These are phyloP conservation scores for Pseudogymnoascus sp. DNA, from an alignment of 2,329 filamentous ascomycete species.

Conservation along the genomic window DNA sequence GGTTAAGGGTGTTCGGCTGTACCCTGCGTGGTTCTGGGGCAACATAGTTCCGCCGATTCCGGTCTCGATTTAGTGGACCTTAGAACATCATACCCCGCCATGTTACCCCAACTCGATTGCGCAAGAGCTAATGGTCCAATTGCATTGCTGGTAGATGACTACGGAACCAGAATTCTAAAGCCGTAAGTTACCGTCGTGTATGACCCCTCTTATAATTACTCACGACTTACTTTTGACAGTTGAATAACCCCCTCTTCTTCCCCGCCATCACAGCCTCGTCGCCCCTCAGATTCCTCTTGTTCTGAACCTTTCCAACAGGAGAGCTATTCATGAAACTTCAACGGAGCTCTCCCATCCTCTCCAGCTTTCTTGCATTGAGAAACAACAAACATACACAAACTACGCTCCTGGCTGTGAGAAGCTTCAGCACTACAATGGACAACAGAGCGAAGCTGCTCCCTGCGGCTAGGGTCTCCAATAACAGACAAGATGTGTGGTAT, in stretches of 20 bases:
- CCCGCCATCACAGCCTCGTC: neutral
- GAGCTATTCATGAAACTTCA: conserved; percentile 1
- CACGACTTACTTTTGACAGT: neutral
- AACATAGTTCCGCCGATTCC: conserved; percentile 5
- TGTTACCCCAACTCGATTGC: conserved; percentile 9
- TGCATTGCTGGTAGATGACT: neutral
- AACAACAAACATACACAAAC: neutral
- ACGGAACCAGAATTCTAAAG: conserved; percentile 1
- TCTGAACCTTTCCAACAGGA: neutral
- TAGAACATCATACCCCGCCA: conserved; percentile 4
- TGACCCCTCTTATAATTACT: neutral
- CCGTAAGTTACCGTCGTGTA: neutral
- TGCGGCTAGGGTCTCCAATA: conserved; percentile 46
- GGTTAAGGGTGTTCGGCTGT: neutral
- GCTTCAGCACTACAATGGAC: conserved; percentile 26
- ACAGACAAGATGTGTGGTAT: conserved; percentile 54
- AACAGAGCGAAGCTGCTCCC: conserved; percentile 39
- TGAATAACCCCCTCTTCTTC: neutral
- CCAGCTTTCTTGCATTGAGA: neutral
- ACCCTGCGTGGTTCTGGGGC: neutral
- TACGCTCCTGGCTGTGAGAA: neutral
- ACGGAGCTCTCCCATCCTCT: neutral
- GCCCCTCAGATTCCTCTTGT: neutral
- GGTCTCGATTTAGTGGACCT: neutral
- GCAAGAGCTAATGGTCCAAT: neutral